Conservation (phyloP, 208 protist genomes). For the Lotmaria passim region DNA sequence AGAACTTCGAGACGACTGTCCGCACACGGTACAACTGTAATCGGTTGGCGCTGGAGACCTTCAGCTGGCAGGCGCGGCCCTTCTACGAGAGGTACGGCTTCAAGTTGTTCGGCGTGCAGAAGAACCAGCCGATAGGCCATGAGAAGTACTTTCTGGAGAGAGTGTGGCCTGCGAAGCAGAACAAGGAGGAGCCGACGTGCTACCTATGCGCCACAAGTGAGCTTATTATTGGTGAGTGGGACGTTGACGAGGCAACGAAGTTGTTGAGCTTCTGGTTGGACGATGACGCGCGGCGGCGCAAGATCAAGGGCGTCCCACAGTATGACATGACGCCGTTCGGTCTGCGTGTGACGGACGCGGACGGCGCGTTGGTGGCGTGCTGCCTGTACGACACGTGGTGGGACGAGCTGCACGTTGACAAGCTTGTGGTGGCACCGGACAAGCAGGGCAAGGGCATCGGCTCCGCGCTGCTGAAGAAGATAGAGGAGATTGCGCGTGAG, state of each 20-base stretch:
- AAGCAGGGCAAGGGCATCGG: slow-evolving; percentile 24
- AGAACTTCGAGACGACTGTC: slow-evolving; percentile 24
- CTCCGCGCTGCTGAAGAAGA: slow-evolving; percentile 19
- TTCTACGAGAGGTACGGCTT: slow-evolving; percentile 54
- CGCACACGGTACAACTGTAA: slow-evolving; percentile 21
- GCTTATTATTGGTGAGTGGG: slow-evolving; percentile 17
- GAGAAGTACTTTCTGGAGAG: slow-evolving; percentile 49
- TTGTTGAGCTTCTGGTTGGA: slow-evolving; percentile 31
- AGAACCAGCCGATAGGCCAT: slow-evolving; percentile 36
- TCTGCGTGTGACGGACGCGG: slow-evolving; percentile 14
- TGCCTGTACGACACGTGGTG: slow-evolving; percentile 42
- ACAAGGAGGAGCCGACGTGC: slow-evolving; percentile 4
- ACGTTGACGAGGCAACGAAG: background rate
- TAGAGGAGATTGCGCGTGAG: slow-evolving; percentile 30
- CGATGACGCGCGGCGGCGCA: slow-evolving; percentile 14
- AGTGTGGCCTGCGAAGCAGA: slow-evolving; percentile 21
- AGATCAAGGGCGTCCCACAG: slow-evolving; percentile 11
- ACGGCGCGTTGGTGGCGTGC: slow-evolving; percentile 15
- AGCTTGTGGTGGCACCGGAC: slow-evolving; percentile 26
- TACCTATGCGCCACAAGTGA: background rate
- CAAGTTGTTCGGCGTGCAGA: slow-evolving; percentile 33
- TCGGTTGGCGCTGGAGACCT: slow-evolving; percentile 44
- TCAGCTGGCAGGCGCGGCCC: slow-evolving; percentile 54
- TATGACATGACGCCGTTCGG: slow-evolving; percentile 31
- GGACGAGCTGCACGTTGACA: slow-evolving; percentile 36